Evolutionary conservation across 805 yeast species (phyloP).

Genomic region (Nakazawaea peltata): DNA sequence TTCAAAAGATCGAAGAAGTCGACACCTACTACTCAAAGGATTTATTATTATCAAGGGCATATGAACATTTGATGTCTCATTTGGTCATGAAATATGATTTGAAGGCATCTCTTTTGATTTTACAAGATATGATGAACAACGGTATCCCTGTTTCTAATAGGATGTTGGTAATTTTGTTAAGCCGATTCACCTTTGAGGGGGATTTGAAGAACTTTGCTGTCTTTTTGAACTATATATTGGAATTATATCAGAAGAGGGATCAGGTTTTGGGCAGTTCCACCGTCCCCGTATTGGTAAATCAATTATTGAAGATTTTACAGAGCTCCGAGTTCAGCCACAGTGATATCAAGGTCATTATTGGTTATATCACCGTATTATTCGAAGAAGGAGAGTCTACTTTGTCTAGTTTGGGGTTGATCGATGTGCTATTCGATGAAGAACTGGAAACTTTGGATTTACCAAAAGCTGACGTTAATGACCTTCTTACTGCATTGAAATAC

Average conservation of each 20-base stretch:
- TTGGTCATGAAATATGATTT: conserved; percentile 2
- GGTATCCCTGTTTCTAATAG: conserved; percentile 5
- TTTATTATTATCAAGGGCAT: conserved; percentile 1
- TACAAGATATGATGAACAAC: conserved; percentile 9
- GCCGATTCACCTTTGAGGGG: background rate
- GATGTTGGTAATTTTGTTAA: conserved; percentile 5
- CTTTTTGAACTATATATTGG: conserved; percentile 2
- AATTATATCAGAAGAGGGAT: background rate
- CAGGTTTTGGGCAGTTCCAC: background rate
- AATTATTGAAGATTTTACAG: conserved; percentile 5
- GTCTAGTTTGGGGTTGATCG: conserved; percentile 1
- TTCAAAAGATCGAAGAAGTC: conserved; percentile 6
- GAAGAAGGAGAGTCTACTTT: conserved; percentile 2
- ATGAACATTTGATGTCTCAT: conserved; percentile 8
- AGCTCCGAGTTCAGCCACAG: conserved; percentile 1
- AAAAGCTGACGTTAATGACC: conserved; percentile 1
- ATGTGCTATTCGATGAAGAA: too few species aligned
- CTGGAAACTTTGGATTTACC: background rate
- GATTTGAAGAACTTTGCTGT: conserved; percentile 8
- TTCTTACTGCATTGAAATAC: conserved; percentile 1
- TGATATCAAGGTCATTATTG: conserved; percentile 7
- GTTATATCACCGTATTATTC: conserved; percentile 2
- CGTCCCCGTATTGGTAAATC: conserved; percentile 4
- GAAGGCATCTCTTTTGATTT: conserved; percentile 2
- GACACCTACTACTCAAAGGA: background rate